phyloP scores from a whole-genome alignment of 768 basidiomycete species.

The Russula dissimulans region DNA sequence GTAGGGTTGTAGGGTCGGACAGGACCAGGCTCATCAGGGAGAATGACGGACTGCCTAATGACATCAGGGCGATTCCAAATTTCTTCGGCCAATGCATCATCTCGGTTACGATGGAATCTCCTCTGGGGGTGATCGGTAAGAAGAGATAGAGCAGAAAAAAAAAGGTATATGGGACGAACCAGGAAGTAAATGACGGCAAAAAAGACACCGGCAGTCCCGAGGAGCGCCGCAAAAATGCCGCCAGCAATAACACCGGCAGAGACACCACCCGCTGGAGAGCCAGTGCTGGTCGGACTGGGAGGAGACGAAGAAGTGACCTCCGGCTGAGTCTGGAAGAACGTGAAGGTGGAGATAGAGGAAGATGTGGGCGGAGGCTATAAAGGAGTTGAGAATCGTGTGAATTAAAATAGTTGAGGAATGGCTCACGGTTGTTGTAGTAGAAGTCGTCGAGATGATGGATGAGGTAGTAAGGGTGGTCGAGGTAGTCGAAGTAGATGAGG shows the following conservation, averaged over 20 bases:
- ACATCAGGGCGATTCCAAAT: constrained; percentile 49
- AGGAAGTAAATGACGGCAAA: constrained; percentile 29
- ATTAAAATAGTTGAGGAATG: not conserved
- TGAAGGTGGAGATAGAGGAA: not conserved
- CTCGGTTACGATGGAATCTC: constrained; percentile 24
- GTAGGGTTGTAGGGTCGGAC: constrained; percentile 31
- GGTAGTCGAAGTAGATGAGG: not conserved
- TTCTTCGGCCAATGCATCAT: constrained; percentile 27
- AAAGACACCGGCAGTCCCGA: constrained; percentile 27
- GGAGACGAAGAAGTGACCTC: not conserved
- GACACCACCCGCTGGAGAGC: constrained; percentile 6
- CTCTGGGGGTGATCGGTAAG: constrained; percentile 9
- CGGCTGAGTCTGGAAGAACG: constrained; percentile 2
- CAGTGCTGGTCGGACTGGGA: constrained; percentile 1
- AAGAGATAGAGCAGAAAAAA: not conserved
- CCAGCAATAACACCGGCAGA: constrained; percentile 26
- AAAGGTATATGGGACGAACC: constrained; percentile 21
- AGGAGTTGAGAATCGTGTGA: not conserved
- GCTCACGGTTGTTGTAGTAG: not conserved
- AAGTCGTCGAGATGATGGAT: not conserved
- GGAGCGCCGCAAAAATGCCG: constrained; percentile 29
- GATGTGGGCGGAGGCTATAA: not conserved
- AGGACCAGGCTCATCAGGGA: constrained; percentile 31
- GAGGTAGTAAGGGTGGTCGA: not conserved
- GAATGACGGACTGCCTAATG: constrained; percentile 53